A percentile compares a stretch with the other conserved stretches of the same genome.
Evolutionary conservation across 768 basidiomycete genomes (phyloP).

Genomic region (Termitomyces sp.): DNA sequence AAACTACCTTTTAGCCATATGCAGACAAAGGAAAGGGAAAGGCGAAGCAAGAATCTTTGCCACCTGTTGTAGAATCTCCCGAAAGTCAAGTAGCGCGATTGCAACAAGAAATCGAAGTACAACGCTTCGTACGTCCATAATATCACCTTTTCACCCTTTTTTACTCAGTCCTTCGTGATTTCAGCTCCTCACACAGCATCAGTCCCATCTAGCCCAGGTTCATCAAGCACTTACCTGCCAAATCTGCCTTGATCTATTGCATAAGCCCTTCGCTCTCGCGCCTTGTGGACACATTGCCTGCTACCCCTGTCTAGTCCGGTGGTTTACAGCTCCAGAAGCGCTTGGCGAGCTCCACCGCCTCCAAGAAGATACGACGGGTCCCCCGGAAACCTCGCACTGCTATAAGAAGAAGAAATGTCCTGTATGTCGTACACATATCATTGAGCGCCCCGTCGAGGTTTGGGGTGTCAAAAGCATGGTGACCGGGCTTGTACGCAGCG

Average conservation of each 20-base stretch:
- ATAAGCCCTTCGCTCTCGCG: conserved; percentile 69
- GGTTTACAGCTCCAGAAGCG: conserved; percentile 59
- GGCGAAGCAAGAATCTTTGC: conserved; percentile 24
- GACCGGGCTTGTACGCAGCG: conserved; percentile 46
- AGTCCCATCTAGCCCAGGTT: conserved; percentile 48
- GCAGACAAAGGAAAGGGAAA: conserved; percentile 40
- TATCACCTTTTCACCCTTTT: background rate
- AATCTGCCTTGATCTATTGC: conserved; percentile 73
- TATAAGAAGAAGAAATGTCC: conserved; percentile 69
- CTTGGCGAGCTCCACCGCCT: conserved; percentile 2
- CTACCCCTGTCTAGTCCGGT: conserved; percentile 66
- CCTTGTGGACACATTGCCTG: conserved; percentile 78
- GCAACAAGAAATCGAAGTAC: conserved; percentile 39
- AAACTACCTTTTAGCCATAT: conserved; percentile 17
- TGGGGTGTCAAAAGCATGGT: conserved; percentile 72
- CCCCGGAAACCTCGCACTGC: conserved; percentile 33
- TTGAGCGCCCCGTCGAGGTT: conserved; percentile 63
- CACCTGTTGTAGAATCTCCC: conserved; percentile 17
- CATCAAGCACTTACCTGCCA: conserved; percentile 72
- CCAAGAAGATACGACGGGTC: conserved; percentile 35
- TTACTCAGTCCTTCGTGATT: conserved; percentile 7
- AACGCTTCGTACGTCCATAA: conserved; percentile 32
- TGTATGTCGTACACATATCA: conserved; percentile 61
- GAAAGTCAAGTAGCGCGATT: conserved; percentile 34
- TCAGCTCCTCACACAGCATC: conserved; percentile 51